These are phyloP conservation scores for Chrysosporium queenslandicum DNA, from an alignment of 2,329 filamentous ascomycete species.

Conservation along the genomic window DNA sequence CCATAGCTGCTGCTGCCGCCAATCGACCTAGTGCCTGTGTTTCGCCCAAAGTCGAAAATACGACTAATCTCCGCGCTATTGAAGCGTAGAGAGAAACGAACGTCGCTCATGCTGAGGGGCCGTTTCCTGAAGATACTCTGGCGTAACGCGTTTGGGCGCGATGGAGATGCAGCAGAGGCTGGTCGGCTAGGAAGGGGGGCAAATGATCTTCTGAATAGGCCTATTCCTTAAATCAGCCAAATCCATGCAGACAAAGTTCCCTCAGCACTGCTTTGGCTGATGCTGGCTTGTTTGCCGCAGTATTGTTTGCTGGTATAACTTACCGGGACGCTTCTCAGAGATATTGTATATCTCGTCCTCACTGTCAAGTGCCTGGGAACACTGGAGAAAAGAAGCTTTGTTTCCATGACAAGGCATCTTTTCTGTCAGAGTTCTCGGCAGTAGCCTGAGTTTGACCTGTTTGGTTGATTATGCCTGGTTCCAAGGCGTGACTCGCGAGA, in stretches of 20 bases:
- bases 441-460: neutral
- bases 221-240: neutral
- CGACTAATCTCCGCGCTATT: conserved; percentile 12
- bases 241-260: neutral
- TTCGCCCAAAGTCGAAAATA: conserved; percentile 14
- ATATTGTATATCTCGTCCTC: conserved; percentile 5
- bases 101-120: conserved; percentile 25
- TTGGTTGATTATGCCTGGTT: neutral
- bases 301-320: neutral
- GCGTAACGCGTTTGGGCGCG: conserved; percentile 1
- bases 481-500: neutral
- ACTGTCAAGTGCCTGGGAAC: conserved; percentile 5
- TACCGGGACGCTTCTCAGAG: conserved; percentile 7
- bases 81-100: conserved; percentile 13
- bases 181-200: conserved; percentile 1
- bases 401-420: conserved; percentile 10
- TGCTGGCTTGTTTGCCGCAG: neutral
- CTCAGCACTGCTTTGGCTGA: too few relatives aligned
- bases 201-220: neutral
- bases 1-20: conserved; percentile 11
- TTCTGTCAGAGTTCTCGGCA: neutral
- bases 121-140: conserved; percentile 14
- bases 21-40: conserved; percentile 4
- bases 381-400: conserved; percentile 11
- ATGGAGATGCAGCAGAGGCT: neutral